Conservation (phyloP, 2,329 filamentous ascomycete species). For the Sarocladium kiliense region DNA sequence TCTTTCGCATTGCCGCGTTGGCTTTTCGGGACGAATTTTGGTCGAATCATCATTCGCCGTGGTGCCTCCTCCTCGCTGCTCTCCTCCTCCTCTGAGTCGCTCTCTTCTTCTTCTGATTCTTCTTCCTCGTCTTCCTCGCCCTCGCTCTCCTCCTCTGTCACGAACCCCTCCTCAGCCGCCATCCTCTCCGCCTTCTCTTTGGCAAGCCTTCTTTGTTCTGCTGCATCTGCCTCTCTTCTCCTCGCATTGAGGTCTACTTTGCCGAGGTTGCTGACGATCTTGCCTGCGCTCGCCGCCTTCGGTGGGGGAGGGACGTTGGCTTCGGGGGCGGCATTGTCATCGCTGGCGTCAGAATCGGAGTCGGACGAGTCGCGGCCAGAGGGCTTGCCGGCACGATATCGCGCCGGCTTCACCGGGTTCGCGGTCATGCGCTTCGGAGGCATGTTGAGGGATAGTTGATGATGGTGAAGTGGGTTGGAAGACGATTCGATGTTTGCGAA, state of each 20-base stretch:
- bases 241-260: constrained; percentile 48
- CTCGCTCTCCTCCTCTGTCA: constrained; percentile 45
- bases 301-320: constrained; percentile 47
- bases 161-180: constrained; percentile 57
- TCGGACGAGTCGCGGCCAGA: constrained; percentile 49
- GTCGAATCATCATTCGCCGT: constrained; percentile 52
- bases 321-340: constrained; percentile 28
- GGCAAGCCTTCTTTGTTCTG: constrained; percentile 41
- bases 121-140: constrained; percentile 22
- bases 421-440: constrained; percentile 88
- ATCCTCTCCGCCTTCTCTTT: constrained; percentile 42
- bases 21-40: constrained; percentile 58
- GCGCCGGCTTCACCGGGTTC: constrained; percentile 73
- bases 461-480: not conserved
- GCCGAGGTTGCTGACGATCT: constrained; percentile 47
- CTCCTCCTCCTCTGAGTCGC: constrained; percentile 39
- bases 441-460: constrained; percentile 31
- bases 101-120: constrained; percentile 34
- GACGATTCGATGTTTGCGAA: not conserved
- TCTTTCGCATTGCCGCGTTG: constrained; percentile 34
- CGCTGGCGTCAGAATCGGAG: constrained; percentile 47
- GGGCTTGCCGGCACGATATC: constrained; percentile 82
- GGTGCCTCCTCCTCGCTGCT: constrained; percentile 54
- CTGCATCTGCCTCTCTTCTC: constrained; percentile 38
- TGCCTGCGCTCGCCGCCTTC: constrained; percentile 51